Percentiles rank a stretch among this genome's conserved stretches.
phyloP scores from a whole-genome alignment of 1,139 yeast genomes.

The Lodderomyces oxycetoniae region DNA sequence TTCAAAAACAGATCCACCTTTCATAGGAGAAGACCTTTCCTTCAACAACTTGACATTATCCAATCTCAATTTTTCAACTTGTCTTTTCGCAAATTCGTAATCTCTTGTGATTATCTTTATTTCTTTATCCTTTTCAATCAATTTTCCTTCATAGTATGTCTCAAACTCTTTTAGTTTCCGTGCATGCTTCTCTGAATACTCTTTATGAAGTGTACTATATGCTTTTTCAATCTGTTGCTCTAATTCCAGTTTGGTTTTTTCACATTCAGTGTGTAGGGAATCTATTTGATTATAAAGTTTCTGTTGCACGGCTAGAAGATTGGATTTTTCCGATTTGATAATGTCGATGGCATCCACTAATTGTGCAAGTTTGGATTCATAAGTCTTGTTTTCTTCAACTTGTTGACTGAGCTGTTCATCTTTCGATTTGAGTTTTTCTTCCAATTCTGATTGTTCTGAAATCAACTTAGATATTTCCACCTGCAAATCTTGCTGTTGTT shows the following conservation, averaged over 20 bases:
- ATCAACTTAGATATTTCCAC: no score
- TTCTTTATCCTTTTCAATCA: background rate
- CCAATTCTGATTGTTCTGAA: background rate
- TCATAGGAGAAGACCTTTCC: no score
- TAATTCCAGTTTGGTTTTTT: background rate
- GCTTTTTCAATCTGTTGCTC: background rate
- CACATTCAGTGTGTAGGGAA: background rate
- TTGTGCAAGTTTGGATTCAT: slow-evolving; percentile 2
- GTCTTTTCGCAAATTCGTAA: background rate
- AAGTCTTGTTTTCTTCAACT: background rate
- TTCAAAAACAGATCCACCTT: no score
- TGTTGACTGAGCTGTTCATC: no score
- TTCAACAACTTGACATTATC: background rate
- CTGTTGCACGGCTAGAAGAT: background rate
- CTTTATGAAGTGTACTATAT: slow-evolving; percentile 49
- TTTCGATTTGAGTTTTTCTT: no score
- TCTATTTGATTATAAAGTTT: background rate
- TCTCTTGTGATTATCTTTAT: background rate
- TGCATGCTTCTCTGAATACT: slow-evolving; percentile 67
- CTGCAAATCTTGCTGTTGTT: no score
- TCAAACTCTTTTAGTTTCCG: slow-evolving; percentile 35
- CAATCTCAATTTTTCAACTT: slow-evolving; percentile 1
- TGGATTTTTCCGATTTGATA: background rate
- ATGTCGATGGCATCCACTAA: slow-evolving; percentile 2
- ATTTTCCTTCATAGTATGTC: slow-evolving; percentile 14